Conservation (phyloP, 2,329 filamentous ascomycete genomes). For the Emydomyces testavorans region DNA sequence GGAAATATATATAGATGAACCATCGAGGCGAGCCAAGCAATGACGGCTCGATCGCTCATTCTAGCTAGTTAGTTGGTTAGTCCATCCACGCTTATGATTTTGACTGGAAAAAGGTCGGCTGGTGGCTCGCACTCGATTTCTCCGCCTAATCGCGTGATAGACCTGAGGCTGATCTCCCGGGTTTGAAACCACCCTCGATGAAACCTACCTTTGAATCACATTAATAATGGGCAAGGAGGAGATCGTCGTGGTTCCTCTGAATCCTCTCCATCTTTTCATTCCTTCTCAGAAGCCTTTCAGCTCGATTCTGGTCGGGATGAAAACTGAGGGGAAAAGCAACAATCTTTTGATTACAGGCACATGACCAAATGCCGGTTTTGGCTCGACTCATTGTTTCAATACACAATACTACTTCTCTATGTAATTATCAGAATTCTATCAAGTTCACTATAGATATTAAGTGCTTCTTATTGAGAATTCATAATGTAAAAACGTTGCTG, state of each 20-base stretch:
- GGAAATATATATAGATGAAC: neutral
- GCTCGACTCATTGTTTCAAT: neutral
- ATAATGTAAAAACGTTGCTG: too few relatives aligned
- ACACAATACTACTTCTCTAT: too few relatives aligned
- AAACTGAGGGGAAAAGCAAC: neutral
- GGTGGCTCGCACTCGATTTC: conserved; percentile 5
- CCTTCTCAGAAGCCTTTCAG: too few relatives aligned
- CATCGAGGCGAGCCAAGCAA: neutral
- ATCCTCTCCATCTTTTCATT: neutral
- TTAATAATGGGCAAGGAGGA: neutral
- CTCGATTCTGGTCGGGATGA: too few relatives aligned
- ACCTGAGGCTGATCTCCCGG: neutral
- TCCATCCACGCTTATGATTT: neutral
- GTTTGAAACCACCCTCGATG: too few relatives aligned
- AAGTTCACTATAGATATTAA: too few relatives aligned
- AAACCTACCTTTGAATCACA: too few relatives aligned
- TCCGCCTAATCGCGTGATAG: conserved; percentile 9
- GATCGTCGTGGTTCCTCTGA: neutral
- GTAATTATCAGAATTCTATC: too few relatives aligned
- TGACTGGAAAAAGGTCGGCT: neutral
- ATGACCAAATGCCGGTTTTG: conserved; percentile 6
- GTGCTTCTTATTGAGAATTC: too few relatives aligned
- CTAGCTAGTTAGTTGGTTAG: conserved; percentile 7
- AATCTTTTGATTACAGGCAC: conserved; percentile 4
- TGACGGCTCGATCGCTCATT: neutral